Percentiles rank a stretch among this genome's conserved stretches.
Conservation (phyloP, 208 protist species). For the Leishmania amazonensis region DNA sequence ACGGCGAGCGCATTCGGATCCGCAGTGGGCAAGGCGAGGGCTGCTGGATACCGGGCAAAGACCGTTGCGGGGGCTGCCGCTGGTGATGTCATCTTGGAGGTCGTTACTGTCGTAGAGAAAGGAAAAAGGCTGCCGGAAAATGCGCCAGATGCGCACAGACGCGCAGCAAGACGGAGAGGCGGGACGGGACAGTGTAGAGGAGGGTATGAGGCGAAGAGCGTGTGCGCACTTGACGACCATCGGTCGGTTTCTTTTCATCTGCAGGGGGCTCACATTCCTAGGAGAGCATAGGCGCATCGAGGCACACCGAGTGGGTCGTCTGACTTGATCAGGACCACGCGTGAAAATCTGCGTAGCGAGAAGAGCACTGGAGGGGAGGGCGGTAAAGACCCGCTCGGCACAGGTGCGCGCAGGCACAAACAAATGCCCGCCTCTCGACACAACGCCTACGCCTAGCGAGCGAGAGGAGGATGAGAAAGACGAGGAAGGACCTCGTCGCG, state of each 20-base stretch:
- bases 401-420: neutral
- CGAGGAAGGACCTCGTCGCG: neutral
- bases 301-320: neutral
- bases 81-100: neutral
- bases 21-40: conserved; percentile 63
- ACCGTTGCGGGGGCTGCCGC: conserved; percentile 13
- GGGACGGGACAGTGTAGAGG: neutral
- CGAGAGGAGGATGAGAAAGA: neutral
- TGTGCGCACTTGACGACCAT: neutral
- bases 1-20: conserved; percentile 75
- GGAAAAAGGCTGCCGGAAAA: neutral
- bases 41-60: conserved; percentile 31
- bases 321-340: neutral
- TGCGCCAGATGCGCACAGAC: neutral
- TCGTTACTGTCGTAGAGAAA: no score
- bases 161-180: neutral
- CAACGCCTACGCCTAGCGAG: neutral
- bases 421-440: neutral
- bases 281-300: neutral
- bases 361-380: neutral
- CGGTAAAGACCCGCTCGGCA: neutral
- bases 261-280: neutral
- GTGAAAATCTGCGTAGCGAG: neutral
- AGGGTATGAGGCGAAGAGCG: neutral
- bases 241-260: neutral